Base-by-base conservation (phyloP, 768 basidiomycete species). In the Suillus luteus region DNA sequence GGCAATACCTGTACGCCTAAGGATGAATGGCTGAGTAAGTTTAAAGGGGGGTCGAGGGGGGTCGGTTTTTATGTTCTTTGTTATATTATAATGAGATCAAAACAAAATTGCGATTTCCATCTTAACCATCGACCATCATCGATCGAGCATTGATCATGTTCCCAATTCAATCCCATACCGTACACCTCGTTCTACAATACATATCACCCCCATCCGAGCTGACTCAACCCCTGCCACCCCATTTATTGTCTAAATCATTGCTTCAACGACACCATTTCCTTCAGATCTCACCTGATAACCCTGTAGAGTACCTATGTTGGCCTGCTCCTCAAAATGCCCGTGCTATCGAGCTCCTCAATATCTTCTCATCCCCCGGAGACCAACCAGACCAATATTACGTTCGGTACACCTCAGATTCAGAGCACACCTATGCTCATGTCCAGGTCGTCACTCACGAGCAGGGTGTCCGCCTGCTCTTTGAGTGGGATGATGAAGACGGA, bases 261-360 rank as follows among this genome's bases (percentile, higher is more conserved):
- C 78, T 79, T 3, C 86, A 90, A 72, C 80, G 90, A 43, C 90
- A 91, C 71, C 83, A 77, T 64, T 88, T 89, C 73, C 85, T 92
- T 55, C 69, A 75, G 22, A 76, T 92, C 62, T 72, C 80, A 33
- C 79, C 83, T 10, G 77, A 83, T 31, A 75, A 84, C 66, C 78
- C 83, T 10, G 66, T 74, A 40, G 78, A 83, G 3, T 92, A 92
- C 72, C 79, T 92, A 52, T 83, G 83, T 67, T 92, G 91, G 91
- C 88, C 91, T 11, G 79, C 82, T 4, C 68, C 74, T 41, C 68
- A 67, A 70, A 72, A 65, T 64, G 60, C 64, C 68, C 80, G 72
- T 57, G 72, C 77, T 57, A 68, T 83, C 59, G 73, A 78, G 60
- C 77, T 86, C 35, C 77, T 89, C 44, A 80, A 84, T 64, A 71